Conservation (phyloP, 2,329 filamentous ascomycete genomes). For the Apiospora sp. region DNA sequence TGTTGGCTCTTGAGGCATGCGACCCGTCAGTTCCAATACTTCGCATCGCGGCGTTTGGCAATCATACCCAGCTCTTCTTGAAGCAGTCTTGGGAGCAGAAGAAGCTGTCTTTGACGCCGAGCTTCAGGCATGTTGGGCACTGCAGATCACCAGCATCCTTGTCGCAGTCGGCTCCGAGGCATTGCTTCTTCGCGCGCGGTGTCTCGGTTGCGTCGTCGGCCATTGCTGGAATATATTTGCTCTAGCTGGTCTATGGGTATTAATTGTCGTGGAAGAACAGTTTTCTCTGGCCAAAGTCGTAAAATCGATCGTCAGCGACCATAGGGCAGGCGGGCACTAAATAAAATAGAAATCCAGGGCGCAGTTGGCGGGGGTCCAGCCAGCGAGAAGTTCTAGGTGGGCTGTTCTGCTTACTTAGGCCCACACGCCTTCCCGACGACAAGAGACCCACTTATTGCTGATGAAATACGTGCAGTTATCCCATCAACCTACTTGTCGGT, state of each 20-base stretch:
- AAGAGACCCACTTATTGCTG: neutral
- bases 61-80: slow-evolving; percentile 72
- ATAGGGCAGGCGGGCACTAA: slow-evolving; percentile 10
- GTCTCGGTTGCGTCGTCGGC: neutral
- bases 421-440: neutral
- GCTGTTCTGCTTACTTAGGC: neutral
- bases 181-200: slow-evolving; percentile 47
- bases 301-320: neutral
- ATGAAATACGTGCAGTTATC: neutral
- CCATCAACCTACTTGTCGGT: no score
- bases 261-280: neutral
- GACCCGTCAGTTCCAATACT: slow-evolving; percentile 6
- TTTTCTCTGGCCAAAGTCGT: neutral
- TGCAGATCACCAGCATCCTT: slow-evolving; percentile 74
- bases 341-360: slow-evolving; percentile 15
- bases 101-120: slow-evolving; percentile 71
- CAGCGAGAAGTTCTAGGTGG: neutral
- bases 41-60: neutral
- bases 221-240: neutral
- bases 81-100: slow-evolving; percentile 86
- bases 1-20: slow-evolving; percentile 55
- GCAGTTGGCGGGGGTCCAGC: neutral
- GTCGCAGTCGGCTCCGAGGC: slow-evolving; percentile 70
- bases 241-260: neutral
- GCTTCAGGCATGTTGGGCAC: slow-evolving; percentile 78